These are phyloP conservation scores for Hypocrella siamensis DNA, from an alignment of 2,329 filamentous ascomycete species.

Conservation along the genomic window DNA sequence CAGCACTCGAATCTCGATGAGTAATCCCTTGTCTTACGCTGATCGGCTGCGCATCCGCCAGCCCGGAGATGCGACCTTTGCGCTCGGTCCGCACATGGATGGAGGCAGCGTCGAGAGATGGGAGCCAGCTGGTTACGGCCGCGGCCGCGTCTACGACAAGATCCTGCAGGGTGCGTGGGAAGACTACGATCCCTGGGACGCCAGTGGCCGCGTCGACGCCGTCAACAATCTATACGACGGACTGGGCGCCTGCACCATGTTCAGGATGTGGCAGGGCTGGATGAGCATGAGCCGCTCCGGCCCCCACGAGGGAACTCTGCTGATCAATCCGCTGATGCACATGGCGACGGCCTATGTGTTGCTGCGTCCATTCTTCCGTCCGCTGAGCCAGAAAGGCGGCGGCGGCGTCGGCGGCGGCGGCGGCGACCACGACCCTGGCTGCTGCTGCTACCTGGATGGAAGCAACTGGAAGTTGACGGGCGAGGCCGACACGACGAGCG, in stretches of 20 bases:
- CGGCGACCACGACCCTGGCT: no score
- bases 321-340: conserved; percentile 64
- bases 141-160: conserved; percentile 51
- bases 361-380: conserved; percentile 68
- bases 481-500: conserved; percentile 29
- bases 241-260: conserved; percentile 67
- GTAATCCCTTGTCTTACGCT: conserved; percentile 49
- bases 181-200: conserved; percentile 69
- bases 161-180: conserved; percentile 69
- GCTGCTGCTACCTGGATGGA: no score
- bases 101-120: conserved; percentile 62
- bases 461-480: conserved; percentile 45
- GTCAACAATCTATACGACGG: conserved; percentile 66
- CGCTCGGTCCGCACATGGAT: conserved; percentile 58
- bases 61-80: conserved; percentile 55
- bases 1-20: conserved; percentile 27
- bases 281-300: conserved; percentile 59
- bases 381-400: conserved; percentile 15
- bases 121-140: conserved; percentile 54
- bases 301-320: conserved; percentile 62
- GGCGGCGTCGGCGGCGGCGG: conserved; percentile 21
- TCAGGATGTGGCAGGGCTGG: conserved; percentile 87
- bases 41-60: conserved; percentile 58
- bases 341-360: conserved; percentile 68
- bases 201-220: conserved; percentile 49